Conservation (phyloP, 352 stramenopile species). For the Phytophthora syringae region DNA sequence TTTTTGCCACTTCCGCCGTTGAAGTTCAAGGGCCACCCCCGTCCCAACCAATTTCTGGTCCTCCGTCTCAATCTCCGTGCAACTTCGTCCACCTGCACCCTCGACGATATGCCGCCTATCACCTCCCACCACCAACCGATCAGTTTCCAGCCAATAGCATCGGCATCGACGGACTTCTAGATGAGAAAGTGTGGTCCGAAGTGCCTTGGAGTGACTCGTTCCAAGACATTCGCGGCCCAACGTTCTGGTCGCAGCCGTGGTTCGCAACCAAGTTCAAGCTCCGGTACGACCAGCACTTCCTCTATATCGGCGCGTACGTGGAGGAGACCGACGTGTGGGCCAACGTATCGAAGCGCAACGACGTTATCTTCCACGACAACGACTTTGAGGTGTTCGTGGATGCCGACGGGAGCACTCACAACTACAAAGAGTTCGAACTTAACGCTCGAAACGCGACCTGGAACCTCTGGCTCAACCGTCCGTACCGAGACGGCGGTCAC, state of each 20-base stretch:
- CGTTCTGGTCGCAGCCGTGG: conserved; percentile 74
- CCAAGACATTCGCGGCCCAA: conserved; percentile 65
- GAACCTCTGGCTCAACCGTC: conserved; percentile 90
- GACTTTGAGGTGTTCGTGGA: conserved; percentile 94
- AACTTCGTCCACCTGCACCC: conserved; percentile 43
- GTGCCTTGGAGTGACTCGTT: conserved; percentile 66
- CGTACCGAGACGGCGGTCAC: conserved; percentile 81
- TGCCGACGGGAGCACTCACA: conserved; percentile 68
- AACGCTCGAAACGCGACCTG: conserved; percentile 90
- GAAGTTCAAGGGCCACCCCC: conserved; percentile 11
- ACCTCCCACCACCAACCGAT: conserved; percentile 28
- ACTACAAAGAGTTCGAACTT: conserved; percentile 93
- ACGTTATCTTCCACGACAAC: conserved; percentile 87
- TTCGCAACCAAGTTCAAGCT: conserved; percentile 79
- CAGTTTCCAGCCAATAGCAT: conserved; percentile 26
- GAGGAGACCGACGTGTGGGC: conserved; percentile 75
- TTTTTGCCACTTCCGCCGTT: background rate
- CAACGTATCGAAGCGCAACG: conserved; percentile 68
- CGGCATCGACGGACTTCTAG: conserved; percentile 58
- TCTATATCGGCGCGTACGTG: conserved; percentile 78
- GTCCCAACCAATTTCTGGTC: conserved; percentile 9
- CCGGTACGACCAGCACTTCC: conserved; percentile 68
- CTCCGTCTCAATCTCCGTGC: conserved; percentile 13
- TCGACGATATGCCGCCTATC: conserved; percentile 43
- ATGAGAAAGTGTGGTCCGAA: conserved; percentile 65